A percentile compares a stretch with the other conserved stretches of the same genome.
phyloP scores from a whole-genome alignment of 768 basidiomycete genomes.

The Kwoniella europaea region DNA sequence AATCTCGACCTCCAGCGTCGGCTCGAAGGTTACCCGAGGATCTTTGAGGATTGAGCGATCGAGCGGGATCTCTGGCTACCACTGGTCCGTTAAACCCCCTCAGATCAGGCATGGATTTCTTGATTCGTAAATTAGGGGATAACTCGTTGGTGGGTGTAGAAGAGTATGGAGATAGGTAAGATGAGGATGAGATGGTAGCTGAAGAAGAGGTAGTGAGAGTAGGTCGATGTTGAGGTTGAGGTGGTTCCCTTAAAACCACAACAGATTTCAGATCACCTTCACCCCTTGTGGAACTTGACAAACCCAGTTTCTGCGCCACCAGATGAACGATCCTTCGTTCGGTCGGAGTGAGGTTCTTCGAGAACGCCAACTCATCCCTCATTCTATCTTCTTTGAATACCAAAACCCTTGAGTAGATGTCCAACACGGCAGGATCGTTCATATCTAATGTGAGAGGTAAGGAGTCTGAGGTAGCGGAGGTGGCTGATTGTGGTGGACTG shows the following conservation, averaged over 20 bases:
- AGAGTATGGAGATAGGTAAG: conserved; percentile 54
- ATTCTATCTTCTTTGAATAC: conserved; percentile 97
- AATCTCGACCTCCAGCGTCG: conserved; percentile 25
- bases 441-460: conserved; percentile 72
- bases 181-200: conserved; percentile 30
- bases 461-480: conserved; percentile 55
- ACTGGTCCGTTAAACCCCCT: conserved; percentile 57
- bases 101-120: conserved; percentile 99
- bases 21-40: conserved; percentile 57
- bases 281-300: conserved; percentile 82
- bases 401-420: conserved; percentile 94
- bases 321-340: conserved; percentile 92
- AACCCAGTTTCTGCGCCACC: conserved; percentile 93
- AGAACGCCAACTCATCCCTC: conserved; percentile 96
- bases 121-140: conserved; percentile 73
- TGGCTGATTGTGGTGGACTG: conserved; percentile 46
- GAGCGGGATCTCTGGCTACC: conserved; percentile 54
- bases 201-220: conserved; percentile 57
- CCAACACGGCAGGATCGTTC: conserved; percentile 92
- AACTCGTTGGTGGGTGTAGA: conserved; percentile 55
- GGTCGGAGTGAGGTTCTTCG: conserved; percentile 78
- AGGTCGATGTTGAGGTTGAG: conserved; percentile 60
- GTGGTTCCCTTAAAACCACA: conserved; percentile 82
- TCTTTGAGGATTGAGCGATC: conserved; percentile 54
- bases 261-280: conserved; percentile 92